Evolutionary conservation across 305 asterid species (phyloP).

Genomic region (Fraxinus latifolia): DNA sequence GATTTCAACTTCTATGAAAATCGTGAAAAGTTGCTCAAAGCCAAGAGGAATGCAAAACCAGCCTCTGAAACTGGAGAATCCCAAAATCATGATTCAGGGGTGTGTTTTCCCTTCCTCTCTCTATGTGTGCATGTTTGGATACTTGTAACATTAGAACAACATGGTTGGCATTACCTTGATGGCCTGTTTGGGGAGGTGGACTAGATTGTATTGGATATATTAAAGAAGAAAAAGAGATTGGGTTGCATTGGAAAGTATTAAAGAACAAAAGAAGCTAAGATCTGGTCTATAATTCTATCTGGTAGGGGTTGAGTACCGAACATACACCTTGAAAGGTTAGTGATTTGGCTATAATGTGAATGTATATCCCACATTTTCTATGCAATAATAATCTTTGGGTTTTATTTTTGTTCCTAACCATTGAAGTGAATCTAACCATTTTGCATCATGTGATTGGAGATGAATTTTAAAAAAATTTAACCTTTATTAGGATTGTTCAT

Average conservation of each 20-base stretch:
- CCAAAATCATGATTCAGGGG: constrained; percentile 31
- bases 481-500: background rate
- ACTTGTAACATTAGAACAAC: background rate
- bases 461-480: background rate
- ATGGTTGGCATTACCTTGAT: background rate
- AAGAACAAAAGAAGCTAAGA: background rate
- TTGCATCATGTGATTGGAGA: background rate
- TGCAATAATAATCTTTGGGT: background rate
- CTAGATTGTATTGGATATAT: background rate
- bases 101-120: constrained; percentile 18
- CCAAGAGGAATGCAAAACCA: constrained; percentile 37
- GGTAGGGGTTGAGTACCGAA: background rate
- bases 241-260: background rate
- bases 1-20: constrained; percentile 71
- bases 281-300: background rate
- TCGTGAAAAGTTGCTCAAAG: constrained; percentile 64
- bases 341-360: background rate
- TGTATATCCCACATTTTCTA: background rate
- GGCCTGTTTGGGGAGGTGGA: background rate
- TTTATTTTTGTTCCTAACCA: background rate
- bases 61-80: constrained; percentile 24
- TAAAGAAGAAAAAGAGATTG: background rate
- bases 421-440: background rate
- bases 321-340: background rate
- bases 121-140: background rate